These are phyloP conservation scores for Verticillium nubilum DNA, from an alignment of 2,329 filamentous ascomycete genomes.

Conservation along the genomic window DNA sequence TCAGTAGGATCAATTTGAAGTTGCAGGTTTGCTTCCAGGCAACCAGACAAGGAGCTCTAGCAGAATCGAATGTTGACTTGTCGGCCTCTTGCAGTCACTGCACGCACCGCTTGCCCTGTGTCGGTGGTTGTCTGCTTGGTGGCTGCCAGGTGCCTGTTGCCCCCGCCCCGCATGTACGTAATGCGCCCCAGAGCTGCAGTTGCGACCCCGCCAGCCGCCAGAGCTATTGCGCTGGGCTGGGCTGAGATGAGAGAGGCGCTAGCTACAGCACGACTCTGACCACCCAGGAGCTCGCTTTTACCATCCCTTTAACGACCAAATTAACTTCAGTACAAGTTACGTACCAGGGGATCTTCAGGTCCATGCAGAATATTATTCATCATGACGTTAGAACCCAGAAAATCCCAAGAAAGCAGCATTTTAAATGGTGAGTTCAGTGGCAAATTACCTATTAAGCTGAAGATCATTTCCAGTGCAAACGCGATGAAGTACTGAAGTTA, in stretches of 20 bases:
- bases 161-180: conserved; percentile 1
- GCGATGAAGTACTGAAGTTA: too few relatives aligned
- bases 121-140: not conserved
- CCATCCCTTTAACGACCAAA: not conserved
- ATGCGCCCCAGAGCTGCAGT: not conserved
- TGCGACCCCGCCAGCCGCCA: not conserved
- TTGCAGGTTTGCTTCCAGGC: not conserved
- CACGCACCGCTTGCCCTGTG: not conserved
- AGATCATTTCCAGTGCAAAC: too few relatives aligned
- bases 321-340: not conserved
- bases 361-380: too few relatives aligned
- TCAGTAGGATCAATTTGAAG: not conserved
- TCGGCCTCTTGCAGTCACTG: not conserved
- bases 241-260: too few relatives aligned
- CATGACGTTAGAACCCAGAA: too few relatives aligned
- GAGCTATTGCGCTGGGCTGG: too few relatives aligned
- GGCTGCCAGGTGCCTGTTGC: not conserved
- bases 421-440: too few relatives aligned
- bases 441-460: too few relatives aligned
- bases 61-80: not conserved
- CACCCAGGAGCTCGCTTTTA: not conserved
- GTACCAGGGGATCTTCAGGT: too few relatives aligned
- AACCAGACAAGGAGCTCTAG: not conserved
- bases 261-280: not conserved
- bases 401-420: too few relatives aligned